Base-by-base conservation (phyloP, 495 filamentous ascomycete genomes). In the Daldinia decipiens region DNA sequence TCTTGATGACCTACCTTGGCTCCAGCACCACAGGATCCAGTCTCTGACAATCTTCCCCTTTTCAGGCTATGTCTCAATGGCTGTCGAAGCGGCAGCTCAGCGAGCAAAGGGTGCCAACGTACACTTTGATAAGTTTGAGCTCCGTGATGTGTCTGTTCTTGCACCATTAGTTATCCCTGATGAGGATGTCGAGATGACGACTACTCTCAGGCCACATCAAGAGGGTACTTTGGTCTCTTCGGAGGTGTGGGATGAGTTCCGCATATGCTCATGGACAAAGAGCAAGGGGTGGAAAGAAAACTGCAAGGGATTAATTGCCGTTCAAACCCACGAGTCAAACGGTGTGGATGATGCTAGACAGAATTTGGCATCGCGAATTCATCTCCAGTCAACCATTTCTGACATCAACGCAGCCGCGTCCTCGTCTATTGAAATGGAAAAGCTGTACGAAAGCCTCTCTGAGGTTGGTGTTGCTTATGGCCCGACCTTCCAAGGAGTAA, bases 21-120 rank as follows among this genome's bases (percentile, higher is more conserved):
- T 89, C 1, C 58, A 75, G 12, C 85, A 87, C 43, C 87, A 89
- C 74, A 78, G 71, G 59, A 74, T 87, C 43, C 82, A 85, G 51
- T 79, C 77, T 1, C 57, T 82, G 53, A 81, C 76, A 1, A 78
- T 92, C 0, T 89, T 89, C 65, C 90, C 91, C n/a, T 86, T 84
- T 60, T 83, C 88, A 6, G 86, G 83, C 0, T 91, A 86, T 62
- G 69, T 88, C 29, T 78, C 82, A 3, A 87, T 87, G 79, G 87
- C 85, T 1, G 54, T 89, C 0, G 89, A 92, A 63, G 82, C 87
- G 0, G 73, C 79, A 34, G 63, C 74, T 32, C 81, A 84, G 57
- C 59, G 82, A 43, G 80, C 82, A 0, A 60, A 74, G 2, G 24
- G 68, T 1, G 45, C 75, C 0, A 76, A 75, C 5, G 55, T 62